phyloP scores from a whole-genome alignment of 2,329 filamentous ascomycete species.

The Scytalidium sp. region DNA sequence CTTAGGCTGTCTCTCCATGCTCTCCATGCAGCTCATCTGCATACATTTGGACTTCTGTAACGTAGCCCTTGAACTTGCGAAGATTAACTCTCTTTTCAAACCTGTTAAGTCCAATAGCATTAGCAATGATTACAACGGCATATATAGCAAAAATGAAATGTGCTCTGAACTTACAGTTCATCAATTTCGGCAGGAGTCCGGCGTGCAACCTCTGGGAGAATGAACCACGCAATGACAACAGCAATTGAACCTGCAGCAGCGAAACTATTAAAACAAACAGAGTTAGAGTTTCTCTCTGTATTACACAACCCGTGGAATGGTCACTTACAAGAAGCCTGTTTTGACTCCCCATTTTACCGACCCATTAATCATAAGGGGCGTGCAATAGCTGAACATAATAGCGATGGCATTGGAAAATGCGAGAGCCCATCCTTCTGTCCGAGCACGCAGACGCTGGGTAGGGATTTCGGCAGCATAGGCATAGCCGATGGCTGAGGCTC shows the following conservation, averaged over 20 bases:
- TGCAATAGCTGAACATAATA: constrained; percentile 43
- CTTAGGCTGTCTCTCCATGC: too few species aligned
- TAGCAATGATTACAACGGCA: too few species aligned
- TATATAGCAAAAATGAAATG: too few species aligned
- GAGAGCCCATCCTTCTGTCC: constrained; percentile 36
- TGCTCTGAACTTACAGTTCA: constrained; percentile 34
- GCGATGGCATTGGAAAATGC: constrained; percentile 36
- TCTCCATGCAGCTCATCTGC: constrained; percentile 19
- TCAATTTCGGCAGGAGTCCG: constrained; percentile 35
- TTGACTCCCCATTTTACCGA: constrained; percentile 39
- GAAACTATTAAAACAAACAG: constrained; percentile 22
- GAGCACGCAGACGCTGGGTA: constrained; percentile 36
- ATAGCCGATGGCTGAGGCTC: constrained; percentile 39
- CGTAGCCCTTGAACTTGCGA: constrained; percentile 33
- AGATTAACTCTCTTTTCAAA: constrained; percentile 33
- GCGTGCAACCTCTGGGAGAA: constrained; percentile 33
- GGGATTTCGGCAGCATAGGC: constrained; percentile 40
- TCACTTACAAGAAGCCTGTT: constrained; percentile 40
- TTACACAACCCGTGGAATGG: too few species aligned
- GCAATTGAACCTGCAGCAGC: constrained; percentile 30
- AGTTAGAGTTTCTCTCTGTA: background rate
- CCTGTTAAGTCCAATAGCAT: constrained; percentile 3
- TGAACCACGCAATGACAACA: constrained; percentile 32
- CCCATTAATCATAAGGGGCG: constrained; percentile 41
- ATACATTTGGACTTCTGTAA: constrained; percentile 32